Evolutionary conservation across 2,329 filamentous ascomycete species (phyloP).

Genomic region (Aspergillus sp.): DNA sequence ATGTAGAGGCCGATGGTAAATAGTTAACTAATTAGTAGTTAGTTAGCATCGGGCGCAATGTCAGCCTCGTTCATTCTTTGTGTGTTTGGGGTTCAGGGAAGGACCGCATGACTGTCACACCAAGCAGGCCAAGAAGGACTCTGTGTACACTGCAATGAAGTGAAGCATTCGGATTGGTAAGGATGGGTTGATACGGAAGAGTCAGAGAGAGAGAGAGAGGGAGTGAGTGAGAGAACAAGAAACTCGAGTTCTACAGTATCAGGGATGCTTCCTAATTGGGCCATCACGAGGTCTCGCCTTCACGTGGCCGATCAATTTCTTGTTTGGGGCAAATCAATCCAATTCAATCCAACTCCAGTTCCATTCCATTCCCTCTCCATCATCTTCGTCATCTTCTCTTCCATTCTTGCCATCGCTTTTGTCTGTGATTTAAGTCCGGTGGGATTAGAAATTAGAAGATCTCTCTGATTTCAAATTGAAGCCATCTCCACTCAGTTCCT

Average conservation of each 20-base stretch:
- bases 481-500: no score
- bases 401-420: not conserved
- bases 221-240: not conserved
- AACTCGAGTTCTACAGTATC: no score
- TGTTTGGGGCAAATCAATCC: constrained; percentile 12
- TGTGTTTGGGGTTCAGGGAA: not conserved
- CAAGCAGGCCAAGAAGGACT: not conserved
- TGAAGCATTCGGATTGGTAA: not conserved
- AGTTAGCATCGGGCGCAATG: not conserved
- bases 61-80: not conserved
- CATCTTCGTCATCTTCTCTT: not conserved
- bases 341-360: constrained; percentile 1
- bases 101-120: not conserved
- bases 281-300: constrained; percentile 14
- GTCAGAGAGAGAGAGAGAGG: not conserved
- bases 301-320: constrained; percentile 15
- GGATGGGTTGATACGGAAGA: not conserved
- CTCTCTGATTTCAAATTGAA: no score
- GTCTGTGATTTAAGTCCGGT: no score
- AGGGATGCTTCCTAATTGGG: not conserved
- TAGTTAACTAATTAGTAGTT: not conserved
- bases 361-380: not conserved
- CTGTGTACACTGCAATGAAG: not conserved
- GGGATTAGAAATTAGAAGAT: no score
- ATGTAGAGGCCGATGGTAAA: not conserved